Conservation (phyloP, 2,329 filamentous ascomycete species). For the Diaporthe citri region DNA sequence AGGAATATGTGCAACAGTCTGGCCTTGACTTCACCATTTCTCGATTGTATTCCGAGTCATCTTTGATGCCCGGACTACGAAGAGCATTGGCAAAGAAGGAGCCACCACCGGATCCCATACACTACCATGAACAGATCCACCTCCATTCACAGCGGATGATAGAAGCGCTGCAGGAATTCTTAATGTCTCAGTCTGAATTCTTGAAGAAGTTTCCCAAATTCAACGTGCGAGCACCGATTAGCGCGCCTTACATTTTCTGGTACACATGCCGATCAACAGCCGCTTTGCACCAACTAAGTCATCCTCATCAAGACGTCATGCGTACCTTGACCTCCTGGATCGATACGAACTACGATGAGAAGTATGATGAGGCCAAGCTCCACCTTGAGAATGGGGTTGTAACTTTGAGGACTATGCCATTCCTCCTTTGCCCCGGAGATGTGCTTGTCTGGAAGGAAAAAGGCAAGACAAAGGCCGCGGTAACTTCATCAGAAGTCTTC, state of each 20-base stretch:
- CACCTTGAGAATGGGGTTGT: background rate
- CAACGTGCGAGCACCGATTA: background rate
- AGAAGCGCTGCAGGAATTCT: background rate
- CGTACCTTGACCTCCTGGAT: background rate
- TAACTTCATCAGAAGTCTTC: background rate
- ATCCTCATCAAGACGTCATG: background rate
- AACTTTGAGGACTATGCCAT: background rate
- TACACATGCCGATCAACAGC: background rate
- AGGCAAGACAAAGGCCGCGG: background rate
- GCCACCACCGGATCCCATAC: background rate
- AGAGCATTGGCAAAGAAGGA: background rate
- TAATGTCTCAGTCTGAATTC: rapidly evolving
- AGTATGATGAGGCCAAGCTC: background rate
- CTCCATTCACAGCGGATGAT: background rate
- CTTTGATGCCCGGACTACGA: background rate
- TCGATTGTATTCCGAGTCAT: background rate
- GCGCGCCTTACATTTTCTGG: background rate
- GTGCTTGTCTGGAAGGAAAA: background rate
- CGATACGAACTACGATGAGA: background rate
- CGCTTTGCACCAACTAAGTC: background rate
- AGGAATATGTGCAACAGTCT: background rate
- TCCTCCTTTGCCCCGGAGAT: background rate
- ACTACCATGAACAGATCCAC: background rate
- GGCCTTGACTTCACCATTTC: background rate
- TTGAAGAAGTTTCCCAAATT: background rate